Conservation (phyloP, 2,329 filamentous ascomycete genomes). For the Aspergillus intermedius region DNA sequence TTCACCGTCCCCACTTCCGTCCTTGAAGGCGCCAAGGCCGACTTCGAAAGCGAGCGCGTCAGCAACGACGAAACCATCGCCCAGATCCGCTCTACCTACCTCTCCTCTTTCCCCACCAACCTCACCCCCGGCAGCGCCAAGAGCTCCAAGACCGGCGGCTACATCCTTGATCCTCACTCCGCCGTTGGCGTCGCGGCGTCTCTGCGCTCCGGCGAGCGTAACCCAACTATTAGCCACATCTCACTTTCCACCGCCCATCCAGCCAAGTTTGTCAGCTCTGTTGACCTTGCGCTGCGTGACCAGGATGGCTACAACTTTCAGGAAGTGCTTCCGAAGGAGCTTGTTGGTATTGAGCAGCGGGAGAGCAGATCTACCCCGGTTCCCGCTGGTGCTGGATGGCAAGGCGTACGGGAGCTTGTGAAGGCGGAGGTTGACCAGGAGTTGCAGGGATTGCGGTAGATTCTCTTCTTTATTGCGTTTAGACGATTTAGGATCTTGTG, state of each 20-base stretch:
- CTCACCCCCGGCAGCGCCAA: slow-evolving; percentile 23
- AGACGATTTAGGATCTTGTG: background rate
- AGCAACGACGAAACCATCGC: slow-evolving; percentile 60
- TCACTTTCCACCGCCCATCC: slow-evolving; percentile 90
- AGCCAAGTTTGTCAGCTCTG: slow-evolving; percentile 84
- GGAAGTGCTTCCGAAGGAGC: slow-evolving; percentile 73
- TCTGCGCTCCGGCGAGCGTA: slow-evolving; percentile 57
- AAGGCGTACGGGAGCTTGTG: slow-evolving; percentile 68
- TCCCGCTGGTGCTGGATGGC: slow-evolving; percentile 59
- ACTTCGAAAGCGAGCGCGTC: slow-evolving; percentile 74
- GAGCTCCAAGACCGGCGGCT: slow-evolving; percentile 49
- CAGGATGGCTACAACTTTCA: slow-evolving; percentile 70
- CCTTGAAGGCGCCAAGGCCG: slow-evolving; percentile 60
- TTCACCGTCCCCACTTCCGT: slow-evolving; percentile 75
- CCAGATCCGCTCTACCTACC: slow-evolving; percentile 56
- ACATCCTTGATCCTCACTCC: slow-evolving; percentile 88
- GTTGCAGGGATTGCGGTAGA: slow-evolving; percentile 20
- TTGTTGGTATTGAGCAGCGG: slow-evolving; percentile 68
- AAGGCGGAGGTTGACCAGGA: slow-evolving; percentile 59
- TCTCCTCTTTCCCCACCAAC: slow-evolving; percentile 47
- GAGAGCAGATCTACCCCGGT: slow-evolving; percentile 67
- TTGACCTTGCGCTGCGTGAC: slow-evolving; percentile 68
- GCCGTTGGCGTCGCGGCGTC: slow-evolving; percentile 80
- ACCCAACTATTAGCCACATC: slow-evolving; percentile 58
- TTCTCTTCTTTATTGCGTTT: background rate